Evolutionary conservation across 2,329 filamentous ascomycete species (phyloP).

Genomic region (Aspergillus luchuensis): DNA sequence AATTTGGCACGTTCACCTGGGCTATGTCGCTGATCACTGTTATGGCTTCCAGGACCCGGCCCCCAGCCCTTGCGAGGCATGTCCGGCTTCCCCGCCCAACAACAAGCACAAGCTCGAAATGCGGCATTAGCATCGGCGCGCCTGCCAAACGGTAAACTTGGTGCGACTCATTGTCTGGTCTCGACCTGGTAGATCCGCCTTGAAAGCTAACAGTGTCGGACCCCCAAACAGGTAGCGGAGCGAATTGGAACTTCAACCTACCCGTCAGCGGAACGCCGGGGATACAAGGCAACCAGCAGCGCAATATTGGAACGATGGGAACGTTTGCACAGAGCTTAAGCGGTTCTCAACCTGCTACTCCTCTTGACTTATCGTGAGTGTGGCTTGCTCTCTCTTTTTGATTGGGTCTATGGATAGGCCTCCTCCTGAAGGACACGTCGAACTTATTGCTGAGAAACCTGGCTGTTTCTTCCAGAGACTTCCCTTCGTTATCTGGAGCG

Average conservation of each 20-base stretch:
- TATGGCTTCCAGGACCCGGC: constrained; percentile 45
- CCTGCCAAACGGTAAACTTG: constrained; percentile 58
- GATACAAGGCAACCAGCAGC: constrained; percentile 53
- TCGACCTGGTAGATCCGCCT: neutral
- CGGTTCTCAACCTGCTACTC: constrained; percentile 55
- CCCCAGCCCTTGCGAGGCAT: constrained; percentile 56
- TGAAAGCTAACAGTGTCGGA: constrained; percentile 27
- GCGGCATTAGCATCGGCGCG: constrained; percentile 51
- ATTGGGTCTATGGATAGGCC: neutral
- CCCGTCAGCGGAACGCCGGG: constrained; percentile 57
- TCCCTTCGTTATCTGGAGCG: constrained; percentile 61
- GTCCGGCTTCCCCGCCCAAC: constrained; percentile 56
- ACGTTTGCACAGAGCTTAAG: constrained; percentile 61
- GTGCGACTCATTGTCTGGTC: constrained; percentile 37
- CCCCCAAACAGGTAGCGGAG: constrained; percentile 49
- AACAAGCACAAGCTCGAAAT: constrained; percentile 51
- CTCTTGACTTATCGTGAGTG: constrained; percentile 61
- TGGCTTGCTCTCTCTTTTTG: constrained; percentile 2
- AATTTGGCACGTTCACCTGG: neutral
- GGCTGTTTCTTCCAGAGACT: constrained; percentile 52
- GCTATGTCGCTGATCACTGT: constrained; percentile 17
- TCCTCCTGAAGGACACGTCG: neutral
- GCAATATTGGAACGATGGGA: constrained; percentile 53
- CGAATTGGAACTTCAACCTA: constrained; percentile 61
- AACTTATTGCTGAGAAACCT: constrained; percentile 12